Base-by-base conservation (phyloP, 352 stramenopile species). In the Phytophthora idaei region DNA sequence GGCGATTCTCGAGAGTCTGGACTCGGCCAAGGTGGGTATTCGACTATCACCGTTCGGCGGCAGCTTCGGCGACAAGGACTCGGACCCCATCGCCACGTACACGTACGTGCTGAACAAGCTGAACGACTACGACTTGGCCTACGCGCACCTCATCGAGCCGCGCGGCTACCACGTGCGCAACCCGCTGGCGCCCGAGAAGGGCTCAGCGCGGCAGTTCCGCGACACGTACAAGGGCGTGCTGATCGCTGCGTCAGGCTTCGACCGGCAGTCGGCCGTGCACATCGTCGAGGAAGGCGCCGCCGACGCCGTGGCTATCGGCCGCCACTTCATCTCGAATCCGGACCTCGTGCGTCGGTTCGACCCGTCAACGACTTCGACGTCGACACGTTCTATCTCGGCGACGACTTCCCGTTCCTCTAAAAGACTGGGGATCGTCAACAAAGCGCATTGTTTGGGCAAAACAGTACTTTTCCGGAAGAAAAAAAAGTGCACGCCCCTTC, bases 311-410 rank as follows among this genome's bases (percentile, higher is more conserved):
- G 84, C 77, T 14, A 88, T 89, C 57, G 83, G 87, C 9, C 80
- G 85, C 46, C 63, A 75, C 57, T 93, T 90, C 57, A 92, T 94
- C 63, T 80, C 83, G 28, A 94, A 92, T 59, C 83, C 86, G 41
- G 86, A 93, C 64, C 42, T 94, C 36, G 80, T 90, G 44, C 66
- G 81, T 45, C 77, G 83, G 8, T 77, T 92, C 55, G 44, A 76
- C 68, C 80, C 14, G 56, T 92, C 12, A 82, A 57, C 44, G 62
- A 66, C 28, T 89, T 71, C 54, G 71, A 90, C 61, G 65, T 61
- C 9, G 61, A 72, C 37, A 83, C 73, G 52, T 85, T 81, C 65
- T 90, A 89, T 62, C 46, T 67, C 5, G 69, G 67, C 5, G 80
- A 79, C 25, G 78, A 85, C 71, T 81, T 82, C 60, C 74, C 74